phyloP scores from a whole-genome alignment of 495 filamentous ascomycete genomes.

The Penicillium steckii region DNA sequence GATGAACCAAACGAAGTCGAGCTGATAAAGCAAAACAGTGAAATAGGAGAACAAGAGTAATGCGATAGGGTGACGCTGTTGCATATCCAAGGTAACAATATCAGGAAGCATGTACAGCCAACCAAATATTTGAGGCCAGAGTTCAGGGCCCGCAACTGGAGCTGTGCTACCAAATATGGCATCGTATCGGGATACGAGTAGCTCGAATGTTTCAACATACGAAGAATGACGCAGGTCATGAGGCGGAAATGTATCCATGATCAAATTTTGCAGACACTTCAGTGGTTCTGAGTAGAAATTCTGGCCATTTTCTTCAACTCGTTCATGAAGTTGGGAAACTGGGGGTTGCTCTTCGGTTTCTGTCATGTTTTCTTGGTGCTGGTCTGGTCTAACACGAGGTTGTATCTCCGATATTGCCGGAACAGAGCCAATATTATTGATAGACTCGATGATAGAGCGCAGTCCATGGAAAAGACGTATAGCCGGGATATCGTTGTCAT shows the following conservation, averaged over 20 bases:
- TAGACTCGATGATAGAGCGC: constrained; percentile 1
- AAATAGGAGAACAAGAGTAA: constrained; percentile 10
- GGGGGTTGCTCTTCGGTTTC: too few species aligned
- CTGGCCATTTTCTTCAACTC: too few species aligned
- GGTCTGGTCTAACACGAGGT: too few species aligned
- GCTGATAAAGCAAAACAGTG: constrained; percentile 5
- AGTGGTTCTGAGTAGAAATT: too few species aligned
- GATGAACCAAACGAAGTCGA: constrained; percentile 10
- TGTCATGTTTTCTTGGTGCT: too few species aligned
- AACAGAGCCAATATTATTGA: too few species aligned
- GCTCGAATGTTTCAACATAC: neutral
- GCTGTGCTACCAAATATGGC: neutral
- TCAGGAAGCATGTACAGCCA: neutral
- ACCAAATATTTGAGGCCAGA: neutral
- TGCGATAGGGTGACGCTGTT: neutral
- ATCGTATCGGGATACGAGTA: neutral
- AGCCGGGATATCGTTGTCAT: neutral
- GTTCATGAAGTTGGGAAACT: too few species aligned
- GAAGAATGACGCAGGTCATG: too few species aligned
- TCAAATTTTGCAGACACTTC: too few species aligned
- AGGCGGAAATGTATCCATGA: too few species aligned
- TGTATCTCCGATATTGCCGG: too few species aligned
- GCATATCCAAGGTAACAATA: constrained; percentile 2
- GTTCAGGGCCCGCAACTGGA: neutral
- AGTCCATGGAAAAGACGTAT: constrained; percentile 8